Evolutionary conservation across 2,329 filamentous ascomycete species (phyloP).

Genomic region (Ascomycota sp.): DNA sequence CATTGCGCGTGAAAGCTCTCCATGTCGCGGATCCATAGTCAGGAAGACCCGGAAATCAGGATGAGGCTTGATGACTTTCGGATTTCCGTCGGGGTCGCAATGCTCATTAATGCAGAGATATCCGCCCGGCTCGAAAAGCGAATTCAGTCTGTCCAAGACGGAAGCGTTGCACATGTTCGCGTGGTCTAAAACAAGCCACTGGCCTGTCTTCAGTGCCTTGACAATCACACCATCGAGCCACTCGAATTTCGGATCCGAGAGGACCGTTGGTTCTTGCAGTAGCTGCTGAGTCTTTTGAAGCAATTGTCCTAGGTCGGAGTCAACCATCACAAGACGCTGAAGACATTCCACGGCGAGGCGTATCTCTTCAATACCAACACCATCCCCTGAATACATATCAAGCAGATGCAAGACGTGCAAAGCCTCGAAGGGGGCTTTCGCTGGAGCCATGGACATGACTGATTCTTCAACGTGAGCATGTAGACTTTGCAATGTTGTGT

Average conservation of each 20-base stretch:
- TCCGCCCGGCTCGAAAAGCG: slow-evolving; percentile 76
- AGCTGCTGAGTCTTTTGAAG: slow-evolving; percentile 28
- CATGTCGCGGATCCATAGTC: slow-evolving; percentile 79
- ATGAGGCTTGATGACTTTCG: slow-evolving; percentile 63
- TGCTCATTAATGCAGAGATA: slow-evolving; percentile 86
- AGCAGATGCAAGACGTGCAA: slow-evolving; percentile 30
- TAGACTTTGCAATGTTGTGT: slow-evolving; percentile 29
- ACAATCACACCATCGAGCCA: slow-evolving; percentile 92
- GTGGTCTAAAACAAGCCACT: slow-evolving; percentile 92
- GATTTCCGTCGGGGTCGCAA: slow-evolving; percentile 60
- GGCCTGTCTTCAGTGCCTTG: slow-evolving; percentile 63
- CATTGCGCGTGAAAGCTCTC: slow-evolving; percentile 91
- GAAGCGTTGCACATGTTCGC: slow-evolving; percentile 92
- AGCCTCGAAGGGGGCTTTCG: slow-evolving; percentile 22
- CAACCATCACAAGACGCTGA: slow-evolving; percentile 18
- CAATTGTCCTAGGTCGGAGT: slow-evolving; percentile 24
- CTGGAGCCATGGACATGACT: slow-evolving; percentile 26
- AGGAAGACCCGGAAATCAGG: slow-evolving; percentile 79
- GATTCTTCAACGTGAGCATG: slow-evolving; percentile 29
- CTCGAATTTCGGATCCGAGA: slow-evolving; percentile 68
- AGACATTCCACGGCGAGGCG: slow-evolving; percentile 18
- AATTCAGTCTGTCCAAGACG: slow-evolving; percentile 85
- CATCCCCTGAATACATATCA: slow-evolving; percentile 18
- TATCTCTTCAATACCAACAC: slow-evolving; percentile 16
- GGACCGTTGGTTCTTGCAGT: slow-evolving; percentile 29